These are phyloP conservation scores for Blastobotrys peoriensis DNA, from an alignment of 805 yeast species.

Conservation along the genomic window DNA sequence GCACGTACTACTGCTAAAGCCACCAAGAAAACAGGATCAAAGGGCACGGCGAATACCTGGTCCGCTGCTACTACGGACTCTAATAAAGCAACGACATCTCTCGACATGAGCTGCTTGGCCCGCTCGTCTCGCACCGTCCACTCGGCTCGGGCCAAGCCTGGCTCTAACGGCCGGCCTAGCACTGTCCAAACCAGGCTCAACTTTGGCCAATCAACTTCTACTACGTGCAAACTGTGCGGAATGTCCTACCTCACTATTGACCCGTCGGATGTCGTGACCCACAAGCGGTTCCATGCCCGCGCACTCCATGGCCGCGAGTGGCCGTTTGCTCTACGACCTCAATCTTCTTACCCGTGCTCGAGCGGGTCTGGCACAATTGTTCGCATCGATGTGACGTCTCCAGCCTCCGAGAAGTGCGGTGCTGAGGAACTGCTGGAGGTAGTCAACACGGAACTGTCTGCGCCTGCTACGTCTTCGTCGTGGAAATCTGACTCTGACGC, in stretches of 20 bases:
- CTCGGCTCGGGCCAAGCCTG: no score
- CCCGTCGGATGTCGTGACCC: slow-evolving; percentile 38
- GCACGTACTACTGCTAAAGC: no score
- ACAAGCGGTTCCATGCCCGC: slow-evolving; percentile 41
- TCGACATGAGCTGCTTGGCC: no score
- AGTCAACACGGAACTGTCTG: slow-evolving; percentile 48
- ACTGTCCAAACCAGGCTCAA: slow-evolving; percentile 19
- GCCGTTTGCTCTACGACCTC: slow-evolving; percentile 16
- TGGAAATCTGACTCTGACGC: slow-evolving; percentile 24
- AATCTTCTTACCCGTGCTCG: not conserved
- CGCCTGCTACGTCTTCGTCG: slow-evolving; percentile 34
- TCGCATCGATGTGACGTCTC: slow-evolving; percentile 22
- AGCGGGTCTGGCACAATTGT: slow-evolving; percentile 16
- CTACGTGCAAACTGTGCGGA: slow-evolving; percentile 44
- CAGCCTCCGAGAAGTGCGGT: slow-evolving; percentile 21
- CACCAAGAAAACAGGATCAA: no score
- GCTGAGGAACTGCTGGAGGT: slow-evolving; percentile 35
- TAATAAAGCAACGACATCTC: no score
- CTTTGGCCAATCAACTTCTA: slow-evolving; percentile 14
- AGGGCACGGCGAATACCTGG: no score
- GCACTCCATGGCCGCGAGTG: slow-evolving; percentile 41
- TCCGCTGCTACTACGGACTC: no score
- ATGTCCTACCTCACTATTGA: slow-evolving; percentile 45
- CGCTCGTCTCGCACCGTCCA: no score
- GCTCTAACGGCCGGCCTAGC: no score